Conservation (phyloP, 2,329 filamentous ascomycete genomes). For the Scedosporium apiospermum region DNA sequence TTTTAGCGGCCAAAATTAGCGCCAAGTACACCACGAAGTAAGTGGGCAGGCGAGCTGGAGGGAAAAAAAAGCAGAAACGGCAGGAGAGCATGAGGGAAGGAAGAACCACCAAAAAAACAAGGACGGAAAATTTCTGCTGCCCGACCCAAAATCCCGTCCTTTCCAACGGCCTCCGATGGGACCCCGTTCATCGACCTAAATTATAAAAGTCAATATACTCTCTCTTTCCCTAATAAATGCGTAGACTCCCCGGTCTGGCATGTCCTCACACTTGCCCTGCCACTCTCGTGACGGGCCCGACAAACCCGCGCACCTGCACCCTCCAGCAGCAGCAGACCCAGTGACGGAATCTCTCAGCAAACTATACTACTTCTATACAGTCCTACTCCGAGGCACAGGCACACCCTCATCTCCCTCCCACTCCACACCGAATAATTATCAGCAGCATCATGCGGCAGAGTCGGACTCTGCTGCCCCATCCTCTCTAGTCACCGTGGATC, state of each 20-base stretch:
- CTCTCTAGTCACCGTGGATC: constrained; percentile 13
- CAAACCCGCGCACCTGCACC: background rate
- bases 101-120: background rate
- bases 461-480: constrained; percentile 43
- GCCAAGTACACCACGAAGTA: too few relatives aligned
- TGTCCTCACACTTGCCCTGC: constrained; percentile 6
- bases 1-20: background rate
- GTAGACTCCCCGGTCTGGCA: constrained; percentile 1
- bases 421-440: background rate
- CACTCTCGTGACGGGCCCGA: constrained; percentile 4
- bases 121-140: background rate
- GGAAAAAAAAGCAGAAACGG: background rate
- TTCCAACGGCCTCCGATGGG: background rate
- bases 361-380: background rate
- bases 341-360: background rate
- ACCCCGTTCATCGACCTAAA: background rate
- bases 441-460: constrained; percentile 47
- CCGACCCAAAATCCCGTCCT: background rate
- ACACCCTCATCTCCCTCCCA: background rate
- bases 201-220: background rate
- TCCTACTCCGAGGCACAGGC: background rate
- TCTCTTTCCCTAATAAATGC: background rate
- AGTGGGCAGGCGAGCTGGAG: background rate
- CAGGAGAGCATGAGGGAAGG: background rate
- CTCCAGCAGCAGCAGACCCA: background rate